Base-by-base conservation (phyloP, 2,329 filamentous ascomycete genomes). In the Fusarium newnesense region DNA sequence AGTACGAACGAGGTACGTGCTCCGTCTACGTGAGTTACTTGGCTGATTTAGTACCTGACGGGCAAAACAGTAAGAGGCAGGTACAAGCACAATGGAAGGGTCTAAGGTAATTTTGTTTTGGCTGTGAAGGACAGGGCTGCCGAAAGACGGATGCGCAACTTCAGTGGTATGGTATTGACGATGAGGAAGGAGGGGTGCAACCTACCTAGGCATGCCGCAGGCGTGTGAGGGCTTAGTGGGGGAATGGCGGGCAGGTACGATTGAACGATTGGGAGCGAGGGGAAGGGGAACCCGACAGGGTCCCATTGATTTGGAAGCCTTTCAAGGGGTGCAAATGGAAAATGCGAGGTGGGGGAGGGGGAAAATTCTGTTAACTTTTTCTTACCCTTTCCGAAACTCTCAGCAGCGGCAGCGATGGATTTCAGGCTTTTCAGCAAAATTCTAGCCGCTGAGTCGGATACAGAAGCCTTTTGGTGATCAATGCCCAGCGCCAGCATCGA, bases 191-290 rank as follows among this genome's bases (percentile, higher is more conserved):
- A 76, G 72, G 70, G 66, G 74, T 76, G 72, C 58, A 74, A 32
- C 62, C 61, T 67, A 60, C 39, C 63, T 67, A 60, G 44, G 64
- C 69, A 63, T 62, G 75, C 43, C 61, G 64, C 69, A 67, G 70
- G 75, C 37, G 64, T 75, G 67, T 63, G 72, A 63, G 50, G 65
- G 66, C 71, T 68, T 76, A 70, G 75, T 77, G 75, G 75, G 75
- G 75, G 75, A 77, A 74, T 63, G 67, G 75, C 60, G 72, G 65
- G 70, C 61, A 54, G 34, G 50, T 54, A 28, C 68, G 73, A 76
- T 74, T 74, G 72, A 70, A 56, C 61, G 72, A 74, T 73, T 73
- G 73, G 64, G 72, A 67, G 60, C 63, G 73, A 73, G 68, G 72
- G 64, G 73, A 69, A 64, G 75, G 75, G 75, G 73, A 69, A 69